phyloP scores from a whole-genome alignment of 257 asterid genomes.

The Plectranthus barbatus region DNA sequence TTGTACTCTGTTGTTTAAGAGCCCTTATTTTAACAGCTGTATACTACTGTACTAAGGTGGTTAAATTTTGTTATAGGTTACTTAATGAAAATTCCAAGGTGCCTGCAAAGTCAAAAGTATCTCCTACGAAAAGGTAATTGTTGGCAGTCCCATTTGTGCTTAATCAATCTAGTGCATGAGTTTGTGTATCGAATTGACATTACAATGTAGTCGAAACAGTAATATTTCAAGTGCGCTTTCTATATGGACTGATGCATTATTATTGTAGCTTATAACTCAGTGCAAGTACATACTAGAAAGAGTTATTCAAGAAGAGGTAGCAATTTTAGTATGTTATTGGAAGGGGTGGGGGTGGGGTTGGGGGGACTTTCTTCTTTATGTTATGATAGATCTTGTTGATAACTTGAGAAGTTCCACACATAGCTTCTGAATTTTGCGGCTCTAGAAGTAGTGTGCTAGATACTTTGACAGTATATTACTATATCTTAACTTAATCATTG shows the following conservation, averaged over 20 bases:
- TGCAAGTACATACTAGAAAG: too few species aligned
- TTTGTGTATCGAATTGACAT: not conserved
- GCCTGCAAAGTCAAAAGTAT: conserved; percentile 52
- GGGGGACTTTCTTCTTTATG: too few species aligned
- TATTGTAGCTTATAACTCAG: too few species aligned
- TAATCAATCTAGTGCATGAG: not conserved
- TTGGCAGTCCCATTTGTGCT: not conserved
- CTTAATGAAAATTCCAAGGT: conserved; percentile 70
- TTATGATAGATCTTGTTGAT: not conserved
- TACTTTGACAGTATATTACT: not conserved
- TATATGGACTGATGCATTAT: too few species aligned
- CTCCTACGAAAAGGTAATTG: conserved; percentile 56
- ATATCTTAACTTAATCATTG: not conserved
- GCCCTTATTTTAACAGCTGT: not conserved
- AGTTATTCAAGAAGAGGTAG: too few species aligned
- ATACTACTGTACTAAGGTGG: not conserved
- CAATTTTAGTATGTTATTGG: too few species aligned
- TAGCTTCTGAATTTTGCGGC: not conserved
- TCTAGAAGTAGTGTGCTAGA: not conserved
- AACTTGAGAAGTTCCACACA: not conserved
- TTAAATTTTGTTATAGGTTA: conserved; percentile 47
- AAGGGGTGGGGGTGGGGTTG: too few species aligned
- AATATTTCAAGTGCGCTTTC: not conserved
- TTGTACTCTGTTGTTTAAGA: not conserved
- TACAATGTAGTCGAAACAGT: not conserved